Conservation (phyloP, 441 rosid genomes). For the Mallotus japonicus region DNA sequence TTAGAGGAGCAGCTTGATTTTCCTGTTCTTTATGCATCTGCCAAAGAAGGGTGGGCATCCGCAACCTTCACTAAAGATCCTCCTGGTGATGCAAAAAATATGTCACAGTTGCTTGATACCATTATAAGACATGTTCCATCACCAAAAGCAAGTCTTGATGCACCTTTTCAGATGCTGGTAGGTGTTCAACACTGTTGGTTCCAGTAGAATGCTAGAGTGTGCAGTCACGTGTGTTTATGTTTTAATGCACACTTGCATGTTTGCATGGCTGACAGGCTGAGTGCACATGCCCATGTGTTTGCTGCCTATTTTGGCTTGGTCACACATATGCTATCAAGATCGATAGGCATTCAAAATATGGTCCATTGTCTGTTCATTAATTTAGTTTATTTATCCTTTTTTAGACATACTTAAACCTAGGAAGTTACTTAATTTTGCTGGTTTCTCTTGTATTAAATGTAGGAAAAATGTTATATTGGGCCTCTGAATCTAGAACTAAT, state of each 20-base stretch:
- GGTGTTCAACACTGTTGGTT: constrained; percentile 25
- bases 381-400: too few relatives aligned
- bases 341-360: not conserved
- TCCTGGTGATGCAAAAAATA: constrained; percentile 61
- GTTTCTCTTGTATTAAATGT: not conserved
- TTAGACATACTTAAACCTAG: not conserved
- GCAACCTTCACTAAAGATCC: constrained; percentile 84
- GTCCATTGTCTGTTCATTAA: too few relatives aligned
- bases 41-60: constrained; percentile 98
- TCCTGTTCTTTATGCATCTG: constrained; percentile 98
- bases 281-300: not conserved
- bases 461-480: not conserved
- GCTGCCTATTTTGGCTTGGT: not conserved
- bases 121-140: constrained; percentile 73
- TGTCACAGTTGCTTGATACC: constrained; percentile 91
- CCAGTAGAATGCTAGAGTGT: not conserved
- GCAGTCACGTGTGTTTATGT: not conserved
- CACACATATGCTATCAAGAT: not conserved
- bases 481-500: constrained; percentile 1
- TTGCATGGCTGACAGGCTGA: not conserved
- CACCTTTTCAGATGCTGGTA: constrained; percentile 92
- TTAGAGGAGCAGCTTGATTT: constrained; percentile 95
- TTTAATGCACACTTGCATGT: not conserved
- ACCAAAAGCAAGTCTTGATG: constrained; percentile 75
- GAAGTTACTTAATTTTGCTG: not conserved